These are phyloP conservation scores for Colletotrichum liriopes DNA, from an alignment of 2,329 filamentous ascomycete genomes.

Conservation along the genomic window DNA sequence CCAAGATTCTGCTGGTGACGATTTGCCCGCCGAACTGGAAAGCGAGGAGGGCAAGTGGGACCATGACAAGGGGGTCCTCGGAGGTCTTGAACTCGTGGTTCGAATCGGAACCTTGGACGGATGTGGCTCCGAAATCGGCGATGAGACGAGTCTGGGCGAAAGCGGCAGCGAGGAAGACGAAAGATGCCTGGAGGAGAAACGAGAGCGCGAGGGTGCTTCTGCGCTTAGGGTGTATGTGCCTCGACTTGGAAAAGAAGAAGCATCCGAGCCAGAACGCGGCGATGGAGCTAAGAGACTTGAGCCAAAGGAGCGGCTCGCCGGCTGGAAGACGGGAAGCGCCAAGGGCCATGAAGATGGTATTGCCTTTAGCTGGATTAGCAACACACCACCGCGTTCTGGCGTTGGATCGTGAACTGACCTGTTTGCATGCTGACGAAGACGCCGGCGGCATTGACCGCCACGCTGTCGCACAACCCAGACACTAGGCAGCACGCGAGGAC, in stretches of 20 bases:
- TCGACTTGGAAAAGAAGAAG: conserved; percentile 59
- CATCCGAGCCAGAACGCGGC: conserved; percentile 68
- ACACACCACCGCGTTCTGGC: background rate
- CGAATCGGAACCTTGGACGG: conserved; percentile 41
- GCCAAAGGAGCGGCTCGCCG: conserved; percentile 66
- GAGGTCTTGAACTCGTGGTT: conserved; percentile 44
- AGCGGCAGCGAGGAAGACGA: conserved; percentile 68
- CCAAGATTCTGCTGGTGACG: conserved; percentile 63
- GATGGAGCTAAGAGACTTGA: conserved; percentile 68
- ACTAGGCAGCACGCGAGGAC: conserved; percentile 58
- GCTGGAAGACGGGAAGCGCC: conserved; percentile 68
- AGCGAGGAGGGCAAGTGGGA: conserved; percentile 64
- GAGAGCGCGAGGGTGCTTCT: conserved; percentile 62
- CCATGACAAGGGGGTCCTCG: conserved; percentile 58
- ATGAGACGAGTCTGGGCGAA: conserved; percentile 64
- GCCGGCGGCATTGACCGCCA: conserved; percentile 57
- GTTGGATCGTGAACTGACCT: conserved; percentile 9
- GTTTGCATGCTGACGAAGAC: conserved; percentile 61
- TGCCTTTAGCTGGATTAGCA: conserved; percentile 56
- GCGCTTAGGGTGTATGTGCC: conserved; percentile 54
- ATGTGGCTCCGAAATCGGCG: conserved; percentile 56
- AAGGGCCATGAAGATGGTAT: conserved; percentile 75
- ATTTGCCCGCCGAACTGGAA: conserved; percentile 70
- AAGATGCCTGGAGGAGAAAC: conserved; percentile 66
- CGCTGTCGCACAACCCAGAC: conserved; percentile 58